These are phyloP conservation scores for Pythium utonaiense DNA, from an alignment of 352 stramenopile species.

Conservation along the genomic window DNA sequence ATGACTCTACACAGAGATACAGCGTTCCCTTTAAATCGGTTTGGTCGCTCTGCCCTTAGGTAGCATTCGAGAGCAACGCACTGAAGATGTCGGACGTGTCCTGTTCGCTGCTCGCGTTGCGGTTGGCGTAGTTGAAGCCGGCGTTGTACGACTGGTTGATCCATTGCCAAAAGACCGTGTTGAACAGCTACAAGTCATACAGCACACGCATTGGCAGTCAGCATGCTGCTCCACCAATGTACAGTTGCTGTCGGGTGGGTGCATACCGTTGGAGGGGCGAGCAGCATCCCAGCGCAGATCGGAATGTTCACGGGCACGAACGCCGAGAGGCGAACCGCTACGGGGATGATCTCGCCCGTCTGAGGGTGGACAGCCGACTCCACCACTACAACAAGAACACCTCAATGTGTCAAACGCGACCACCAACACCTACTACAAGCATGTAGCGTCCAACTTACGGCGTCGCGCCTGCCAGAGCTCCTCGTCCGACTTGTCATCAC, in stretches of 20 bases:
- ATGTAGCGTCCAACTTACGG: conserved; percentile 24
- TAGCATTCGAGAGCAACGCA: conserved; percentile 24
- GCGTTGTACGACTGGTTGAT: conserved; percentile 89
- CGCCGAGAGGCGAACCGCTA: conserved; percentile 67
- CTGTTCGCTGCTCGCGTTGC: conserved; percentile 79
- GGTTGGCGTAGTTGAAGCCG: conserved; percentile 88
- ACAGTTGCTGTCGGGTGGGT: neutral
- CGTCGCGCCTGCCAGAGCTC: conserved; percentile 78
- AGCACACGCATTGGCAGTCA: neutral
- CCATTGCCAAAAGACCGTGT: conserved; percentile 89
- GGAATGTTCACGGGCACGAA: conserved; percentile 88
- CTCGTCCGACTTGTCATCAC: conserved; percentile 44
- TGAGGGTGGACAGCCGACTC: conserved; percentile 81
- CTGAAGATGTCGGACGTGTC: conserved; percentile 73
- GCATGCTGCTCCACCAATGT: neutral
- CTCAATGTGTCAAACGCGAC: neutral
- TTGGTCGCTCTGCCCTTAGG: neutral
- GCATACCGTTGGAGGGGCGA: conserved; percentile 63
- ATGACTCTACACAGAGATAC: conserved; percentile 48
- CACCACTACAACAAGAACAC: conserved; percentile 33
- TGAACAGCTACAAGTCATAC: conserved; percentile 27
- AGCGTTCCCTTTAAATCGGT: neutral
- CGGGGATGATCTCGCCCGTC: conserved; percentile 70
- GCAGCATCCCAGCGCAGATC: conserved; percentile 84
- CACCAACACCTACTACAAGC: neutral